phyloP scores from a whole-genome alignment of 169 alveolate species.

The Cryptosporidium ryanae region DNA sequence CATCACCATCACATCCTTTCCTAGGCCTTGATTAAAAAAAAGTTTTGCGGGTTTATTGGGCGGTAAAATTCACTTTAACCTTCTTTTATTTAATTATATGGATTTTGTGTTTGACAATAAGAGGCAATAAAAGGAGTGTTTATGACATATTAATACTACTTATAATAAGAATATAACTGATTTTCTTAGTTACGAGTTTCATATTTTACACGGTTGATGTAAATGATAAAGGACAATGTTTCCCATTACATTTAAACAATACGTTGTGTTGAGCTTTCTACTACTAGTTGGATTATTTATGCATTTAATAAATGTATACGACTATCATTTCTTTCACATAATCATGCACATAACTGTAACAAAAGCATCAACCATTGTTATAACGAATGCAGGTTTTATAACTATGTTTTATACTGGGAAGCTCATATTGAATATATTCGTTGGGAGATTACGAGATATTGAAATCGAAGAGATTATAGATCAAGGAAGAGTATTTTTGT shows the following conservation, averaged over 20 bases:
- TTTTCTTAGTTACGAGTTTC: too few relatives aligned
- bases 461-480: conserved; percentile 83
- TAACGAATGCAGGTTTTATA: conserved; percentile 41
- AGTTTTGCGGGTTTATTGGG: too few relatives aligned
- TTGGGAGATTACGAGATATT: conserved; percentile 38
- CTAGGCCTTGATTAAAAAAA: too few relatives aligned
- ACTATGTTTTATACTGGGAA: conserved; percentile 13
- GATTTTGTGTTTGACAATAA: too few relatives aligned
- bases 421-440: conserved; percentile 16
- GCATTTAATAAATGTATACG: conserved; percentile 40
- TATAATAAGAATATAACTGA: too few relatives aligned
- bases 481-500: conserved; percentile 84
- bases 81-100: too few relatives aligned
- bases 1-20: too few relatives aligned
- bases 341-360: conserved; percentile 62
- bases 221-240: conserved; percentile 2
- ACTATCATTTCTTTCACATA: conserved; percentile 38
- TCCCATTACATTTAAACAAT: conserved; percentile 48
- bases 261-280: conserved; percentile 18
- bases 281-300: conserved; percentile 26
- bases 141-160: too few relatives aligned
- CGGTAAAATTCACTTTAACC: too few relatives aligned
- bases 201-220: neutral
- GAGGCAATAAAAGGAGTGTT: too few relatives aligned
- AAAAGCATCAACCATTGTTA: conserved; percentile 50